Base-by-base conservation (phyloP, 2,329 filamentous ascomycete species). In the Fusarium poae region DNA sequence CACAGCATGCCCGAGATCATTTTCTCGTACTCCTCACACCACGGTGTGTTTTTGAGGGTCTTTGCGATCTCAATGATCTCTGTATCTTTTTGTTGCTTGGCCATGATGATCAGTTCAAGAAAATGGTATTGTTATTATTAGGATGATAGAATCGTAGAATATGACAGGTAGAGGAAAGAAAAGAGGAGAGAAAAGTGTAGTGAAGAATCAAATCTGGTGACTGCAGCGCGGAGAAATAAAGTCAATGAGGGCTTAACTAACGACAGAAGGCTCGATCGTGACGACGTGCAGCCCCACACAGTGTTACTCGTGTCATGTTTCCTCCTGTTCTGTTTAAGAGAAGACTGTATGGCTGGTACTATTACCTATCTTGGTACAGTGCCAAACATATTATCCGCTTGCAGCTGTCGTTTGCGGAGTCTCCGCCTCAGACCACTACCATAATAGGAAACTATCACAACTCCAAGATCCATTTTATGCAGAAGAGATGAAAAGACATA, bases 1-100 rank as follows among this genome's bases (percentile, higher is more conserved):
- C 48, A 73, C 72, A 72, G 62, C 73, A 72, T 75, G 20, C 73
- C 73, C 5, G 74, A 74, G n/a, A 74, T 71, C 74, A 73, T 73
- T 45, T 68, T 70, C 20, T 74, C 72, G 5, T 74, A 74, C 21
- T 74, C 68, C 1, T 73, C 72, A 7, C 72, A 73, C 70, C 72
- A 73, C 1, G 72, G 72, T 1, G 57, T 70, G 8, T 40, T 53
- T 9, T 62, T 51, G 16, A 72, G 56, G 15, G 50, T 40, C 44
- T 67, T 74, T 45, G 72, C 72, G 35, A 74, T 23, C 45, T 72
- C 69, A 11, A 73, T 70, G 10, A 74, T 37, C 44, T 71, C 69
- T 7, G 32, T 23, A 30, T 71, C 65, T 15, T 65, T 65, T 29
- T 72, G 55, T 9, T 63, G 58, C 12, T 70, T 72, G 8, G 69